phyloP scores from a whole-genome alignment of 169 alveolate genomes.

The Plasmodium vivax region DNA sequence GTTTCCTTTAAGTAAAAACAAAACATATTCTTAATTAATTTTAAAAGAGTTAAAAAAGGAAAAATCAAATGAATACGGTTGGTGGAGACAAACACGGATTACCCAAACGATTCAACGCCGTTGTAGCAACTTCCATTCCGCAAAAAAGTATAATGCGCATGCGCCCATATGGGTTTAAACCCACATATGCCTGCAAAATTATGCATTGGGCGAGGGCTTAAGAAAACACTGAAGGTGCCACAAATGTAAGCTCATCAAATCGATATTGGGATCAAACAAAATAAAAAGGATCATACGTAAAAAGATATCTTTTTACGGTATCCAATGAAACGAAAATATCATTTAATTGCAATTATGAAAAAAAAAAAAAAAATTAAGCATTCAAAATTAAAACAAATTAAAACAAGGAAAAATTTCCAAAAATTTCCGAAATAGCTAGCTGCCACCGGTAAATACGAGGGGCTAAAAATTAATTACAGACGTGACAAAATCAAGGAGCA shows the following conservation, averaged over 20 bases:
- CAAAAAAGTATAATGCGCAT: background rate
- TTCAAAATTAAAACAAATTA: background rate
- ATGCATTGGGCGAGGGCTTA: background rate
- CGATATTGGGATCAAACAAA: background rate
- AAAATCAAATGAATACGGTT: no score
- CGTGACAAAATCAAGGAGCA: background rate
- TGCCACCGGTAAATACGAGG: background rate
- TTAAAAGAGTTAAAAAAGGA: background rate
- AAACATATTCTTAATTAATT: no score
- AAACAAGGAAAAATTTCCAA: background rate
- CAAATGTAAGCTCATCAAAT: background rate
- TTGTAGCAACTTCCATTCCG: background rate
- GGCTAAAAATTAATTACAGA: background rate
- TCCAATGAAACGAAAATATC: background rate
- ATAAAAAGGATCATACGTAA: background rate
- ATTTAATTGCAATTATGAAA: background rate
- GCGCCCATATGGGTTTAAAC: background rate
- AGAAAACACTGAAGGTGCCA: background rate
- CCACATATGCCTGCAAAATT: background rate
- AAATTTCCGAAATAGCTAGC: no score
- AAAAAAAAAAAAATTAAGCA: no score
- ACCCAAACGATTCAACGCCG: background rate
- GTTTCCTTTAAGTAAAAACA: background rate
- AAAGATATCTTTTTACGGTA: background rate
- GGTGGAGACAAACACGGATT: background rate